Percentiles rank a stretch among this genome's conserved stretches.
These are phyloP conservation scores for Cercophora scortea DNA, from an alignment of 495 filamentous ascomycete species.

Conservation along the genomic window DNA sequence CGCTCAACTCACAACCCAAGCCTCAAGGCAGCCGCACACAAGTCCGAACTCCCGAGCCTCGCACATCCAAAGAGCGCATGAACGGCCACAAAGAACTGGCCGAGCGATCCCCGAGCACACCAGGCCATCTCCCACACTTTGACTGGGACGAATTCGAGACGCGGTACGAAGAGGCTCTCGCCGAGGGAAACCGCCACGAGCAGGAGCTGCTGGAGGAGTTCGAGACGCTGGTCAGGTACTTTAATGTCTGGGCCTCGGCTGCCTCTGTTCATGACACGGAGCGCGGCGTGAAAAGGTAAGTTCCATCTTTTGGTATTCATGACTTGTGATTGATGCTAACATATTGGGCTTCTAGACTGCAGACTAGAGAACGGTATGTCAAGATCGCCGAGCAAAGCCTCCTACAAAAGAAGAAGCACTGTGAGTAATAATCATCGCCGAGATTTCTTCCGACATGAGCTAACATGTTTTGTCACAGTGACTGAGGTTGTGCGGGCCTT, in stretches of 20 bases:
- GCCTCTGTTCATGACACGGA: constrained; percentile 60
- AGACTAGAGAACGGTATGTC: constrained; percentile 68
- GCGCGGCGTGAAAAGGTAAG: constrained; percentile 49
- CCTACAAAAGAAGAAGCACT: constrained; percentile 65
- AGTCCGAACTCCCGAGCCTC: constrained; percentile 28
- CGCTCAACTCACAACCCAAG: constrained; percentile 5
- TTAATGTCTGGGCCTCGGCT: constrained; percentile 61
- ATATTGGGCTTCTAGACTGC: constrained; percentile 31
- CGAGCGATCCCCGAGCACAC: constrained; percentile 32
- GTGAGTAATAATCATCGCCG: too few relatives aligned
- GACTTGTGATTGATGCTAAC: too few relatives aligned
- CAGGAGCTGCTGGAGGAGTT: constrained; percentile 56
- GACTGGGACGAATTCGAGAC: constrained; percentile 63
- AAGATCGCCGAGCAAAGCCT: constrained; percentile 59
- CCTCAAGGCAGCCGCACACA: constrained; percentile 12
- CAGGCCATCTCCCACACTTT: constrained; percentile 40
- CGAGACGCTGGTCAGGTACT: constrained; percentile 55
- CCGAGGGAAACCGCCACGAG: constrained; percentile 51
- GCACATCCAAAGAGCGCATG: constrained; percentile 17
- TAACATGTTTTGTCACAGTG: constrained; percentile 20
- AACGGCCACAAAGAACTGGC: constrained; percentile 14
- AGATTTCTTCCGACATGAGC: too few relatives aligned
- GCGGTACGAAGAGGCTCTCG: constrained; percentile 53
- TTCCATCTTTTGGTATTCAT: too few relatives aligned
- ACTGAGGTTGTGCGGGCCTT: constrained; percentile 73